Evolutionary conservation across 1,284 basidiomycete genomes (phyloP).

Genomic region (Somion occarium): DNA sequence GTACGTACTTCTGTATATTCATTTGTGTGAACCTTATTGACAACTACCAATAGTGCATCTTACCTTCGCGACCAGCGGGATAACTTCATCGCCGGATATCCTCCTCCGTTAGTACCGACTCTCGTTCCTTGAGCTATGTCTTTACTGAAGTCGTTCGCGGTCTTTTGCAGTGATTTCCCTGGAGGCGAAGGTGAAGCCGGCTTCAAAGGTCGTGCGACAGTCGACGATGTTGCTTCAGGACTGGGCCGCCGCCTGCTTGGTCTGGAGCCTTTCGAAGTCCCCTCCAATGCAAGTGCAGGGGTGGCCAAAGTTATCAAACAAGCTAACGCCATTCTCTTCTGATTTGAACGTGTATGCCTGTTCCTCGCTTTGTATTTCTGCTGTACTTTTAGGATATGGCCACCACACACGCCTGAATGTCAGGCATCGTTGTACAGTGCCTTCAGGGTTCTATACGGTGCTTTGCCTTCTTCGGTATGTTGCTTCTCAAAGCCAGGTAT

Average conservation of each 20-base stretch:
- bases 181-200: conserved; percentile 65
- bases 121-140: background rate
- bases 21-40: background rate
- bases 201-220: conserved; percentile 45
- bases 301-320: background rate
- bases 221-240: conserved; percentile 36
- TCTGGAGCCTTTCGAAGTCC: conserved; percentile 28
- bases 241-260: conserved; percentile 32
- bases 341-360: background rate
- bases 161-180: conserved; percentile 58
- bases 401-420: no score
- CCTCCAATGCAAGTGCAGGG: background rate
- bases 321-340: conserved; percentile 1
- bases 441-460: no score
- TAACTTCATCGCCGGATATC: conserved; percentile 50
- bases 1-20: conserved; percentile 30
- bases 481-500: no score
- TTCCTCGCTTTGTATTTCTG: no score
- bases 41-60: conserved; percentile 34
- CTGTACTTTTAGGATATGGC: no score
- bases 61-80: conserved; percentile 61
- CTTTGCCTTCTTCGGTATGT: no score
- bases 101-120: conserved; percentile 46
- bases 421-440: no score
- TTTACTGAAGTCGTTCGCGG: background rate